Conservation (phyloP, 2,329 filamentous ascomycete species). For the Alternaria consortialis region DNA sequence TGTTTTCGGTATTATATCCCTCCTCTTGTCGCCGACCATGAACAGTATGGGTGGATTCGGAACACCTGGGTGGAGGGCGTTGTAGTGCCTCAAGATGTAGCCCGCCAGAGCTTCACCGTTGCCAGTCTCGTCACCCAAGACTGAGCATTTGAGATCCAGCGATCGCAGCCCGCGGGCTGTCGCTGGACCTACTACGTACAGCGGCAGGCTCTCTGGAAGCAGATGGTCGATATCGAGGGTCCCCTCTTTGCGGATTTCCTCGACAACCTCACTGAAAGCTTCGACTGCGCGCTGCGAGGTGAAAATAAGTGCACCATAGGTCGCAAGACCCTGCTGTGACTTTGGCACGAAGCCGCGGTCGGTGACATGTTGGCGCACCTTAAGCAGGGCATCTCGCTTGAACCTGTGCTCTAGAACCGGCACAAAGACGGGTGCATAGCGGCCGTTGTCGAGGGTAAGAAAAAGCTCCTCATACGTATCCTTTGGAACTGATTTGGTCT, state of each 20-base stretch:
- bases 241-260: conserved; percentile 58
- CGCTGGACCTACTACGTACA: conserved; percentile 84
- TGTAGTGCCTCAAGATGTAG: conserved; percentile 83
- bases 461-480: conserved; percentile 79
- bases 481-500: conserved; percentile 75
- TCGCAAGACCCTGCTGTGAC: conserved; percentile 30
- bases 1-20: conserved; percentile 88
- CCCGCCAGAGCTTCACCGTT: conserved; percentile 82
- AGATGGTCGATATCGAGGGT: conserved; percentile 40
- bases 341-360: conserved; percentile 50
- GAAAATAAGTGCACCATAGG: conserved; percentile 82
- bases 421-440: conserved; percentile 74
- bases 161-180: conserved; percentile 76
- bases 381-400: conserved; percentile 65
- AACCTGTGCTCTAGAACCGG: conserved; percentile 80
- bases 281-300: conserved; percentile 86
- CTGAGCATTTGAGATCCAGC: conserved; percentile 61
- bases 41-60: conserved; percentile 76
- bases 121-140: conserved; percentile 83
- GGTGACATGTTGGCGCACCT: conserved; percentile 63
- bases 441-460: conserved; percentile 53
- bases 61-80: conserved; percentile 47
- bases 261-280: conserved; percentile 72
- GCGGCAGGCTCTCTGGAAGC: conserved; percentile 62
- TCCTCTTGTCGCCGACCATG: conserved; percentile 85